Evolutionary conservation across 192 early-diverging fungal species (phyloP).

Genomic region (Gamsiella multidivaricata): DNA sequence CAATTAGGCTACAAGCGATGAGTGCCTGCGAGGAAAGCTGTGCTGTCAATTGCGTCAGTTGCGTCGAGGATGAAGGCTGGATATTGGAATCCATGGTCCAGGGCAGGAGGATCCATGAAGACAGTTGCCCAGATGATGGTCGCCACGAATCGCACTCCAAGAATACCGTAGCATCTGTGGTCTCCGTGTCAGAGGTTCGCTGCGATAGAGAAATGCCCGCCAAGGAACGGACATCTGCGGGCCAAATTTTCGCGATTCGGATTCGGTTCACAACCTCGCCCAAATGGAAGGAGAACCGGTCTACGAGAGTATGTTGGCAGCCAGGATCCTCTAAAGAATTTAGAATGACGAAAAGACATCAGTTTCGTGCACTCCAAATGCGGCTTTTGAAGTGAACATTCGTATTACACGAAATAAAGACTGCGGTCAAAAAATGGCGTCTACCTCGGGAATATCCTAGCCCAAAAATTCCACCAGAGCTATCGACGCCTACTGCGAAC

Average conservation of each 20-base stretch:
- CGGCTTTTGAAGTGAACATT: no score
- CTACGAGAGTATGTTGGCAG: slow-evolving; percentile 31
- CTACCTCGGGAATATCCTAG: slow-evolving; percentile 36
- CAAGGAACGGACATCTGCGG: slow-evolving; percentile 25
- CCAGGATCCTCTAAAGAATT: slow-evolving; percentile 9
- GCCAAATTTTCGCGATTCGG: slow-evolving; percentile 32
- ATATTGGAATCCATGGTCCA: slow-evolving; percentile 8
- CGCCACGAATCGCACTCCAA: background rate
- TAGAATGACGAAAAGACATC: background rate
- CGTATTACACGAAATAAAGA: no score
- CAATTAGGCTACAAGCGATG: slow-evolving; percentile 16
- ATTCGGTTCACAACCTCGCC: slow-evolving; percentile 39
- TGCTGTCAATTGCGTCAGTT: background rate
- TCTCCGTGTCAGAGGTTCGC: background rate
- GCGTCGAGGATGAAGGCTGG: background rate
- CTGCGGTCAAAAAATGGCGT: background rate
- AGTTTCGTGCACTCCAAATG: no score
- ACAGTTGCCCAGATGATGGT: background rate
- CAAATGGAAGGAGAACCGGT: slow-evolving; percentile 40
- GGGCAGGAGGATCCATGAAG: slow-evolving; percentile 25
- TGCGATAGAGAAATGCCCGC: slow-evolving; percentile 16
- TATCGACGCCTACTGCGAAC: slow-evolving; percentile 32
- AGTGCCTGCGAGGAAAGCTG: slow-evolving; percentile 27
- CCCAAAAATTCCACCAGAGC: slow-evolving; percentile 38
- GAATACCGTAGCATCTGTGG: background rate